Percentiles rank a stretch among this genome's conserved stretches.
Evolutionary conservation across 2,329 filamentous ascomycete genomes (phyloP).

Genomic region (Shiraia sp.): DNA sequence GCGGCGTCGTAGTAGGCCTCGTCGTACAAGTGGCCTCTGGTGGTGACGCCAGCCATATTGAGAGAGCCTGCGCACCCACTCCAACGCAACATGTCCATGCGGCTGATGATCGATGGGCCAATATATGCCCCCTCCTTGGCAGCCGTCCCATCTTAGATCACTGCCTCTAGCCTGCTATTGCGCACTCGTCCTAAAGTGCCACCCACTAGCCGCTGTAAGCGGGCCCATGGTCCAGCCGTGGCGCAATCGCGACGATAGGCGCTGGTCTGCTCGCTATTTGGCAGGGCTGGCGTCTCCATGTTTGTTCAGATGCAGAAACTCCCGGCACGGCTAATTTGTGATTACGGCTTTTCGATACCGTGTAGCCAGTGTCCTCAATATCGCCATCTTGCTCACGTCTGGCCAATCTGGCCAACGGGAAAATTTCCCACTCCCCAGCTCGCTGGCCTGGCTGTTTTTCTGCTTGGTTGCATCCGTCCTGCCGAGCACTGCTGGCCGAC

Average conservation of each 20-base stretch:
- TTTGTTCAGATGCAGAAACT: constrained; percentile 14
- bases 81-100: no score
- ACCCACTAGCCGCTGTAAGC: constrained; percentile 46
- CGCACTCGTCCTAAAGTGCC: constrained; percentile 31
- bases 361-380: constrained; percentile 14
- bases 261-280: constrained; percentile 21
- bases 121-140: constrained; percentile 44
- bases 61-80: constrained; percentile 21
- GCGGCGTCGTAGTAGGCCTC: constrained; percentile 10
- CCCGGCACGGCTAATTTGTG: constrained; percentile 43
- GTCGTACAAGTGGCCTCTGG: no score
- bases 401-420: constrained; percentile 28
- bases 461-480: no score
- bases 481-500: no score
- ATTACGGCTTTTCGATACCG: constrained; percentile 26
- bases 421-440: constrained; percentile 10
- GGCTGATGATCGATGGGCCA: constrained; percentile 46
- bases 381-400: constrained; percentile 11
- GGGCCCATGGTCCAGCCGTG: constrained; percentile 35
- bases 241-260: constrained; percentile 40
- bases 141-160: constrained; percentile 44
- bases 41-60: constrained; percentile 5
- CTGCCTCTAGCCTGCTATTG: constrained; percentile 42
- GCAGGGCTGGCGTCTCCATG: constrained; percentile 37
- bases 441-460: no score